Evolutionary conservation across 768 basidiomycete species (phyloP), one percentile per base, ranked within the genome.

Genomic region (Hysterangium stoloniferum): DNA sequence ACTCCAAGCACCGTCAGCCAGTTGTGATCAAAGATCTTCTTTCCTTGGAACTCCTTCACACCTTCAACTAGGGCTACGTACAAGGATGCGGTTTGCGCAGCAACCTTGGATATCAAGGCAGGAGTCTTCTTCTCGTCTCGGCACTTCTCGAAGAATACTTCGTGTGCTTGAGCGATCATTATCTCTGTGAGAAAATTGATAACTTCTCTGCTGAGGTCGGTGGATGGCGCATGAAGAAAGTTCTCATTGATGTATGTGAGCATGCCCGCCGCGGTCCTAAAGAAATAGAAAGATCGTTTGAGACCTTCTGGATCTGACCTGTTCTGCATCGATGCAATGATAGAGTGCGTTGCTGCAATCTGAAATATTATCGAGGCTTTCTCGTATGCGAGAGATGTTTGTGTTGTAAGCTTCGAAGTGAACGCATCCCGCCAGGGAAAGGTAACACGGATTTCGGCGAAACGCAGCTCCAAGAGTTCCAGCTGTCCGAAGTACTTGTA

Each of bases 401-500:
- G 95, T 0, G 86, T 93, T 52, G 86, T 96, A 52, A 85, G 73
- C 67, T 98, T 98, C 69, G 75, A 76, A 52, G 91, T 97, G 71
- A 98, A 98, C 17, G 96, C 95, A 68, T 99, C 96, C 55, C 84
- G 77, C 93, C 96, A 99, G 0, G 91, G 84, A 62, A 98, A 99
- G 56, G 87, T 86, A 66, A 97, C 93, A 58, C 89, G 80, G 56
- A 98, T 91, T 65, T 98, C 95, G 7, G 95, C 81, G 71, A 99
- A 99, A 32, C 96, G 82, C 46, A 99, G 77, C 64, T 99, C 96
- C 34, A 99, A 81, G 4, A 98, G 79, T 62, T 99, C 96, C 37
- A 99, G 82, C 66, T 99, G 96, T 31, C 96, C 95, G 70, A 98
- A 99, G 71, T 99, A 99, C 69, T 96, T 97, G 84, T 95, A 97